phyloP scores from a whole-genome alignment of 768 basidiomycete genomes.

The Collybiopsis confluens region DNA sequence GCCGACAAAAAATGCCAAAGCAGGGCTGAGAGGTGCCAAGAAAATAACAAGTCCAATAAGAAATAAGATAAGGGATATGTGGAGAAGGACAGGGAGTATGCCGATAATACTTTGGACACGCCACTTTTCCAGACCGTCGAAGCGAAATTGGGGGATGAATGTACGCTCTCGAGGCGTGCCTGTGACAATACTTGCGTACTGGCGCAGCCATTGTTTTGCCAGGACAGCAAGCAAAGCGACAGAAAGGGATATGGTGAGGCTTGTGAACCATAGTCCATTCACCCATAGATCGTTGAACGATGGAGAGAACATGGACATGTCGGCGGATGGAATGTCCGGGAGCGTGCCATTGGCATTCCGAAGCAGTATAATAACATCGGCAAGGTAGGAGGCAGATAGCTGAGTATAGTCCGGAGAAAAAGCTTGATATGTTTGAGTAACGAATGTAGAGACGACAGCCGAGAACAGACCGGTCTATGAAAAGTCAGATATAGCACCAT shows the following conservation, averaged over 20 bases:
- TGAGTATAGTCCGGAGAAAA: conserved; percentile 23
- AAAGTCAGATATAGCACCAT: neutral
- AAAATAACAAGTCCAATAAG: conserved; percentile 44
- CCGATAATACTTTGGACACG: conserved; percentile 34
- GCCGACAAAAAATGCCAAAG: conserved; percentile 14
- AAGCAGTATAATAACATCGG: conserved; percentile 28
- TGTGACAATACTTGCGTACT: conserved; percentile 30
- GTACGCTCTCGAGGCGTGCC: conserved; percentile 19
- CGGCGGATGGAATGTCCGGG: conserved; percentile 16
- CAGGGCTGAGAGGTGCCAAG: conserved; percentile 30
- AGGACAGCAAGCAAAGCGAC: conserved; percentile 41
- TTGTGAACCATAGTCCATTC: conserved; percentile 34
- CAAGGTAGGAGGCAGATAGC: conserved; percentile 21
- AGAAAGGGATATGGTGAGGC: conserved; percentile 35
- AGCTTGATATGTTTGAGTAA: conserved; percentile 31
- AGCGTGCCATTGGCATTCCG: conserved; percentile 9
- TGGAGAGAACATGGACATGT: conserved; percentile 28
- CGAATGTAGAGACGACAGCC: conserved; percentile 33
- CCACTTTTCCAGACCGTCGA: conserved; percentile 34
- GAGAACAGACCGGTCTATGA: conserved; percentile 31
- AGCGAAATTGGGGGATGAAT: conserved; percentile 34
- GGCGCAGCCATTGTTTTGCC: conserved; percentile 44
- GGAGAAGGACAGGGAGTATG: conserved; percentile 41
- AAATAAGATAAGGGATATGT: conserved; percentile 45
- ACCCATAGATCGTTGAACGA: conserved; percentile 23